These are phyloP conservation scores for Globisporangium viniferum DNA, from an alignment of 352 stramenopile genomes.

Conservation along the genomic window DNA sequence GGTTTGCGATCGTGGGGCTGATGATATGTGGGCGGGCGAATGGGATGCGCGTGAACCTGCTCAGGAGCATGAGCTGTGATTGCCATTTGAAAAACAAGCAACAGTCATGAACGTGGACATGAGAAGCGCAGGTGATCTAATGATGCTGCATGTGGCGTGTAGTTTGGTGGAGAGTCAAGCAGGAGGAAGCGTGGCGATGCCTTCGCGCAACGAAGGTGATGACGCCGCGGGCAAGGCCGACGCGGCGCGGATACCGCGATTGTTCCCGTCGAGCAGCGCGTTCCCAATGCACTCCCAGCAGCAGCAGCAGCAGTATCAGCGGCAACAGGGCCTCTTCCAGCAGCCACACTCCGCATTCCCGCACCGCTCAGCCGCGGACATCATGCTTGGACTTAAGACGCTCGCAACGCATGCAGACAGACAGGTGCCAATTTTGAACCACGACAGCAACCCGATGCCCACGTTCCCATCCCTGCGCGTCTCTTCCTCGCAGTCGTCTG, in stretches of 20 bases:
- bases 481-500: constrained; percentile 14
- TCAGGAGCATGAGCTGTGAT: background rate
- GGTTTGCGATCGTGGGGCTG: background rate
- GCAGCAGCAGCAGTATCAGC: constrained; percentile 1
- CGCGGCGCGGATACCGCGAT: constrained; percentile 18
- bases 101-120: background rate
- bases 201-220: background rate
- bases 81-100: background rate
- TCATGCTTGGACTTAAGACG: constrained; percentile 35
- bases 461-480: constrained; percentile 15
- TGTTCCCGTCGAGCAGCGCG: constrained; percentile 20
- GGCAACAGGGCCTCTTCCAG: constrained; percentile 4
- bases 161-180: constrained; percentile 28
- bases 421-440: constrained; percentile 16
- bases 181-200: background rate
- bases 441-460: constrained; percentile 8
- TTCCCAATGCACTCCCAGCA: constrained; percentile 13
- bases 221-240: constrained; percentile 12
- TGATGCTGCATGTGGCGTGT: constrained; percentile 29
- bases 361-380: constrained; percentile 20
- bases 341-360: constrained; percentile 9
- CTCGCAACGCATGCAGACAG: constrained; percentile 25
- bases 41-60: background rate
- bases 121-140: constrained; percentile 19
- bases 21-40: background rate